phyloP scores from a whole-genome alignment of 225 moss, liverwort and hornwort genomes.

The Neckera pumila region DNA sequence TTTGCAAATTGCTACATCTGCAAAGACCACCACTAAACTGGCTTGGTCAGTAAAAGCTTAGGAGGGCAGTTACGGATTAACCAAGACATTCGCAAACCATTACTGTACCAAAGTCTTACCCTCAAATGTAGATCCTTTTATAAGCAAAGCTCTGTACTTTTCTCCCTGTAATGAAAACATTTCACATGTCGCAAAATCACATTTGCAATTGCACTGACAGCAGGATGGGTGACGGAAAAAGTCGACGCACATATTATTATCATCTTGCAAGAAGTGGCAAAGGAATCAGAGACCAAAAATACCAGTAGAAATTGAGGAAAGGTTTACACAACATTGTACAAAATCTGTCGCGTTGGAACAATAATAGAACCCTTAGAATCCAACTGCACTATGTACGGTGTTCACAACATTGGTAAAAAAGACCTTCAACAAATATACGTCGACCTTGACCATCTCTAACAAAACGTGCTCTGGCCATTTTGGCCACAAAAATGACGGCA shows the following conservation, averaged over 20 bases:
- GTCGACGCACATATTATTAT: background rate
- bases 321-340: conserved; percentile 13
- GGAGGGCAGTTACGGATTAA: background rate
- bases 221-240: background rate
- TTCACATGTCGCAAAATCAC: background rate
- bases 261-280: background rate
- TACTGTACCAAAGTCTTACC: background rate
- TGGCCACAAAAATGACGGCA: conserved; percentile 30
- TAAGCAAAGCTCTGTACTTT: background rate
- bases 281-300: background rate
- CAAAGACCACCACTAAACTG: background rate
- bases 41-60: background rate
- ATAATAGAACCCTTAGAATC: background rate
- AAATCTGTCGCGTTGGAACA: background rate
- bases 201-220: background rate
- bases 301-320: background rate
- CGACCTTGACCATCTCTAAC: conserved; percentile 18
- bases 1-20: background rate
- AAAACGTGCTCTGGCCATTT: conserved; percentile 11
- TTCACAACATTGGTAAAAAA: conserved; percentile 1
- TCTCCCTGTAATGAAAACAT: background rate
- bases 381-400: conserved; percentile 27
- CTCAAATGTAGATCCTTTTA: background rate
- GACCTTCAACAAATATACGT: conserved; percentile 21
- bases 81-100: background rate